Percentiles rank a stretch among this genome's conserved stretches.
These are phyloP conservation scores for Macrocybe gigantea DNA, from an alignment of 768 basidiomycete species.

Conservation along the genomic window DNA sequence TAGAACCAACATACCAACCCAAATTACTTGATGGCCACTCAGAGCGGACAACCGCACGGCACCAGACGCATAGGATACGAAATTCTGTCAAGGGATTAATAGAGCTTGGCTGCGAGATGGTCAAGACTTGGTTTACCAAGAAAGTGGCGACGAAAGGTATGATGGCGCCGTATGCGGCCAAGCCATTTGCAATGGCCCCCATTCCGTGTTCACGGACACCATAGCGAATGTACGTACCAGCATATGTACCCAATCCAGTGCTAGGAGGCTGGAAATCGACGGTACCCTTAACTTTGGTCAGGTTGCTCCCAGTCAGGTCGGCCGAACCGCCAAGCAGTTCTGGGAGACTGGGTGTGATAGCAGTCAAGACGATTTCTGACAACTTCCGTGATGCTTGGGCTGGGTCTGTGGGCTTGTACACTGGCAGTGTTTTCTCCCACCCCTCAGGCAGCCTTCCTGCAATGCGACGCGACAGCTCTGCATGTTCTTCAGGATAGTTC, in stretches of 20 bases:
- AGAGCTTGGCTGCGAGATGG: conserved; percentile 4
- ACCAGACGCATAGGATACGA: conserved; percentile 90
- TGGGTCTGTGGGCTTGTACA: conserved; percentile 77
- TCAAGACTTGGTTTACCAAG: conserved; percentile 44
- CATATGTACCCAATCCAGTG: conserved; percentile 78
- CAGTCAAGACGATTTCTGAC: conserved; percentile 83
- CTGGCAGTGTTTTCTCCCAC: conserved; percentile 84
- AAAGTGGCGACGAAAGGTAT: conserved; percentile 91
- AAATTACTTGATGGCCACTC: conserved; percentile 85
- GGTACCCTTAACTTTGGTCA: conserved; percentile 81
- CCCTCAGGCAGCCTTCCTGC: conserved; percentile 74
- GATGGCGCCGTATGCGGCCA: conserved; percentile 85
- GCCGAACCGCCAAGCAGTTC: conserved; percentile 88
- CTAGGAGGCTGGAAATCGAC: conserved; percentile 89
- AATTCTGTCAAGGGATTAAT: conserved; percentile 50
- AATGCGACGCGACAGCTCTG: conserved; percentile 83
- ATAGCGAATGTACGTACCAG: conserved; percentile 89
- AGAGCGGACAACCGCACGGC: conserved; percentile 89
- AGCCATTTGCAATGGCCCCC: conserved; percentile 92
- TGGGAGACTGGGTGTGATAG: conserved; percentile 68
- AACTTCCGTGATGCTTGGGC: conserved; percentile 91
- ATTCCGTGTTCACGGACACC: conserved; percentile 98
- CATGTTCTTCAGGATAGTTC: conserved; percentile 79
- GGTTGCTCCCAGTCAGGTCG: conserved; percentile 87
- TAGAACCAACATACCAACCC: conserved; percentile 63